These are phyloP conservation scores for Trichoderma guizhouense DNA, from an alignment of 2,329 filamentous ascomycete genomes.

Conservation along the genomic window DNA sequence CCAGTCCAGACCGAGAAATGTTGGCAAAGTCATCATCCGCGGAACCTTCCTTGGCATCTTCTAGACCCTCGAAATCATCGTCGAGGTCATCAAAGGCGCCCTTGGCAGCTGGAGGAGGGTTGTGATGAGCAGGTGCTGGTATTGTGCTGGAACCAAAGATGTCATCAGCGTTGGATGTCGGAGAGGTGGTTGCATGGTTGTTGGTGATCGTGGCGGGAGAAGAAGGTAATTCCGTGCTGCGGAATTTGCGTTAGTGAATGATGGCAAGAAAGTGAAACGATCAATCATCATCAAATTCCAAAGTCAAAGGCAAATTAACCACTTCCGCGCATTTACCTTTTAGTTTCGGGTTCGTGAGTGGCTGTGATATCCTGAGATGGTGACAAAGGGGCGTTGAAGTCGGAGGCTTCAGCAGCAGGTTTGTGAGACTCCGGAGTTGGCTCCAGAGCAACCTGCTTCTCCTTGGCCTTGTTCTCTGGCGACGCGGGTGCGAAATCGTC, in stretches of 20 bases:
- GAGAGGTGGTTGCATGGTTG: conserved; percentile 19
- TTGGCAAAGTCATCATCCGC: conserved; percentile 77
- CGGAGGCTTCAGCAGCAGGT: background rate
- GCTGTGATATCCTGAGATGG: conserved; percentile 26
- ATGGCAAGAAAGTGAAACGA: background rate
- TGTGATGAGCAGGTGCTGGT: conserved; percentile 29
- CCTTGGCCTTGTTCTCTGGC: conserved; percentile 36
- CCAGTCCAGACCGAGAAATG: conserved; percentile 65
- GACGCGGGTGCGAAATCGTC: conserved; percentile 80
- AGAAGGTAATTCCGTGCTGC: conserved; percentile 30
- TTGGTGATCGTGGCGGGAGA: conserved; percentile 33
- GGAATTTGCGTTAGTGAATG: background rate
- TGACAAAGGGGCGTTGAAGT: conserved; percentile 20
- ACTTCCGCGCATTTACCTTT: conserved; percentile 25
- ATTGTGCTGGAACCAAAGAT: conserved; percentile 40
- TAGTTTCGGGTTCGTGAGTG: conserved; percentile 22
- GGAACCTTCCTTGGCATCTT: conserved; percentile 78
- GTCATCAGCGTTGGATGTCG: conserved; percentile 39
- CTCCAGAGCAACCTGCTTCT: conserved; percentile 3
- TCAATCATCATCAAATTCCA: background rate
- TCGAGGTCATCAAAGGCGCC: conserved; percentile 72
- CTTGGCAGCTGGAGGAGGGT: conserved; percentile 36
- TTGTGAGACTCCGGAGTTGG: background rate
- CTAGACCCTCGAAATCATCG: conserved; percentile 76
- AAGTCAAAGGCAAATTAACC: background rate